Base-by-base conservation (phyloP, 257 asterid genomes). In the Petrea volubilis region DNA sequence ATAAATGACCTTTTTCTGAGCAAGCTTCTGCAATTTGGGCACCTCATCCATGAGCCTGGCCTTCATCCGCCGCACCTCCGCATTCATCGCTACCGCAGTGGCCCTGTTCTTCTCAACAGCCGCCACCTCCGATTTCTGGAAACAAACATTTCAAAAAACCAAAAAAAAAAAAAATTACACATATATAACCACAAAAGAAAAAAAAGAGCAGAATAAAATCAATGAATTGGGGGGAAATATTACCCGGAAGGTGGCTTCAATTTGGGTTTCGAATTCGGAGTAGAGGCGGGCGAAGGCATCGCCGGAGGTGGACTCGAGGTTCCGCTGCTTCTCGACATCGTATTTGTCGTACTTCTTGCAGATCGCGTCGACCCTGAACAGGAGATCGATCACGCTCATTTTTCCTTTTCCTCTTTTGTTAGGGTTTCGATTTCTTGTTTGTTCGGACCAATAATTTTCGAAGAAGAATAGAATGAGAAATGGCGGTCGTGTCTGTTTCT, bases 61-160 rank as follows among this genome's bases (percentile, higher is more conserved):
- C 84, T 94, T 94, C 17, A 80, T 80, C 44, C 99, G 90, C 10
- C 99, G 88, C 65, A 94, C 82, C 86, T 94, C 98, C 3, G 99
- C 96, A 41, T 89, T 82, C 90, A 91, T 60, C 47, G 99, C 97
- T 70, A 94, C 99, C 52, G 74, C 84, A n/a, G 81, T 71, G 2
- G 99, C 99, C 81, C 97, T 86, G 77, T 91, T 91, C 23, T 83
- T 83, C 89, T 94, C 97, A 9, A 61, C 63, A 25, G 85, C 79
- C 23, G 93, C 96, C 76, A 58, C 74, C 77, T 86, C 89, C 69
- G 89, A 77, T 81, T 88, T 94, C 97, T 78, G 56, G 7, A 57
- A 21, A 59, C 17, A 46, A n/a, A 2, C n/a, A 66, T 1, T 44
- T 31, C 27, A 14, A n/a, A 6, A 3, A 20, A 41, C 7, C 49